These are phyloP conservation scores for Oryza glaberrima DNA, from an alignment of 176 grass and related monocot genomes.

Conservation along the genomic window DNA sequence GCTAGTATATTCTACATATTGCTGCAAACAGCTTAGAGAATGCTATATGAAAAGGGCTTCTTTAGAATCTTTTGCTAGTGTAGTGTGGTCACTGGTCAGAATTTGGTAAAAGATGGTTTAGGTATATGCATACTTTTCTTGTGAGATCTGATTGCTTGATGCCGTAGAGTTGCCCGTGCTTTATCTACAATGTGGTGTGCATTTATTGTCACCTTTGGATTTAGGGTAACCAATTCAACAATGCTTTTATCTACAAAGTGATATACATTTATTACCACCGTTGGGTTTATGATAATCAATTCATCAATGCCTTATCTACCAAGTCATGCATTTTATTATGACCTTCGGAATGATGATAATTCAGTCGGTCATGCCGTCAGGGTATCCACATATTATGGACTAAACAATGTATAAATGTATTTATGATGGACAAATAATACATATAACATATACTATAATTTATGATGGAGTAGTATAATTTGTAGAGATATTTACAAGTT, in stretches of 20 bases:
- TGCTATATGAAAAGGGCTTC: conserved; percentile 4
- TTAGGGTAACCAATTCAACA: conserved; percentile 9
- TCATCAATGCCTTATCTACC: not conserved
- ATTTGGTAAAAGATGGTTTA: conserved; percentile 21
- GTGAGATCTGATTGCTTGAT: not conserved
- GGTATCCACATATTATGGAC: no score
- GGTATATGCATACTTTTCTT: conserved; percentile 1
- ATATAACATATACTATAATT: no score
- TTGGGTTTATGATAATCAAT: not conserved
- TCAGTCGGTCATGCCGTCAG: no score
- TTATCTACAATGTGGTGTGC: conserved; percentile 7
- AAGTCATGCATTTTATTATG: not conserved
- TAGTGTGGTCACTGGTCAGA: not conserved
- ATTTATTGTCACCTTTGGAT: conserved; percentile 23
- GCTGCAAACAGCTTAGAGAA: conserved; percentile 12
- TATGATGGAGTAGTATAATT: no score
- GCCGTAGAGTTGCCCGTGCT: not conserved
- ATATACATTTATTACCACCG: conserved; percentile 18
- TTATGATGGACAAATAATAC: no score
- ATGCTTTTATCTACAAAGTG: not conserved
- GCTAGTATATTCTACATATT: conserved; percentile 44
- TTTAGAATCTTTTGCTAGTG: not conserved
- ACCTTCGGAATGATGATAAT: not conserved
- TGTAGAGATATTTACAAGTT: no score
- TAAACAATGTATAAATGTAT: no score